phyloP scores from a whole-genome alignment of 139 green algal genomes.

The Pleodorina starrii region DNA sequence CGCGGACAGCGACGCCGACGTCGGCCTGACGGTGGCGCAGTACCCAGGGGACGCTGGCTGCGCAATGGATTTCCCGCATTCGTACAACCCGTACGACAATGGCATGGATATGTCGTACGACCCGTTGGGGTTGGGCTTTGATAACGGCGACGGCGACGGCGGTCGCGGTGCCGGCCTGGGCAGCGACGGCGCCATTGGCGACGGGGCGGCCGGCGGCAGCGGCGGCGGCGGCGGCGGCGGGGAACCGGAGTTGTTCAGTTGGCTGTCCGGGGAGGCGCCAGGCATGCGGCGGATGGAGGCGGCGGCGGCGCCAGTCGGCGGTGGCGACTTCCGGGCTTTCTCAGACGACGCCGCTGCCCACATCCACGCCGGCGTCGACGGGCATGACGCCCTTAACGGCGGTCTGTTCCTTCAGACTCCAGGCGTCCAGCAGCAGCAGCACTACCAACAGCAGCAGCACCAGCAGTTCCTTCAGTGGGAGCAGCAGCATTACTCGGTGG shows the following conservation, averaged over 20 bases:
- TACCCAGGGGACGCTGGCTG: background rate
- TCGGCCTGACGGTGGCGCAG: background rate
- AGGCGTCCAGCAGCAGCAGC: background rate
- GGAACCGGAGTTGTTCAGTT: background rate
- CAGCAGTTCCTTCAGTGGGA: background rate
- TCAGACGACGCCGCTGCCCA: background rate
- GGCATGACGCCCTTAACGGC: no score
- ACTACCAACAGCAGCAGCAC: background rate
- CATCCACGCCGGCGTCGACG: no score
- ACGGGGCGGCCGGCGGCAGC: background rate
- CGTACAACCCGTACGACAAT: background rate
- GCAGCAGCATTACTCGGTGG: background rate
- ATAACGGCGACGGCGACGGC: background rate
- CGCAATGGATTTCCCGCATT: background rate
- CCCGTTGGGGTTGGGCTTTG: background rate
- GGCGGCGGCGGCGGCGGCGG: background rate
- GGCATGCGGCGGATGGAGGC: background rate
- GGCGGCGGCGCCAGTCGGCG: background rate
- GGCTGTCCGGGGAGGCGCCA: background rate
- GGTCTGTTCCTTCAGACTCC: no score
- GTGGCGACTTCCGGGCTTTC: background rate
- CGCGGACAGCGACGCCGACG: background rate
- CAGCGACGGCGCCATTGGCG: background rate
- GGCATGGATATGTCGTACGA: background rate
- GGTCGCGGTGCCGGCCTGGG: background rate